A percentile compares a stretch with the other conserved stretches of the same genome.
Evolutionary conservation across 1,139 yeast species (phyloP).

Genomic region (Sugiyamaella xylanicola): DNA sequence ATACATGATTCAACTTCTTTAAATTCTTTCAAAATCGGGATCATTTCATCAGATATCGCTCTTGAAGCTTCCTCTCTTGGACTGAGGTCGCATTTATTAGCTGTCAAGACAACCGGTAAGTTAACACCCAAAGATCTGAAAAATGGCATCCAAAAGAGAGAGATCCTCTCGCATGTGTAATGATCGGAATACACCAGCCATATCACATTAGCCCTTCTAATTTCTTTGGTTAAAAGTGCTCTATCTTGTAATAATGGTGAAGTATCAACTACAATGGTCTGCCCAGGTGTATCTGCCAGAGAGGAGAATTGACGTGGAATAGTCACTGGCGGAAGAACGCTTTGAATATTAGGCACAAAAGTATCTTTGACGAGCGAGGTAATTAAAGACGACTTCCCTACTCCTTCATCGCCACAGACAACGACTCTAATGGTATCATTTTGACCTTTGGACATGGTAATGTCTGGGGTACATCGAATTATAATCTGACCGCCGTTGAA

Average conservation of each 20-base stretch:
- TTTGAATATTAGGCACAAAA: constrained; percentile 72
- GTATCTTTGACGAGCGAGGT: constrained; percentile 79
- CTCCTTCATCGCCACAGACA: constrained; percentile 91
- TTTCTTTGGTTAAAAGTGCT: constrained; percentile 63
- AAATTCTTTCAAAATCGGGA: constrained; percentile 83
- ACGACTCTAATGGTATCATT: constrained; percentile 63
- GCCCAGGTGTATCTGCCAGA: constrained; percentile 54
- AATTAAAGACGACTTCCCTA: constrained; percentile 55
- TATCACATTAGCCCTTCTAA: constrained; percentile 84
- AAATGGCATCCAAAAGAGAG: constrained; percentile 92
- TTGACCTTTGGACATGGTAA: constrained; percentile 15
- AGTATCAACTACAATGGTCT: constrained; percentile 77
- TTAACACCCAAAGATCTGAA: constrained; percentile 92
- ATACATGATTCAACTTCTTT: constrained; percentile 93
- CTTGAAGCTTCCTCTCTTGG: constrained; percentile 39
- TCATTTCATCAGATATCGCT: constrained; percentile 68
- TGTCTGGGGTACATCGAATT: neutral
- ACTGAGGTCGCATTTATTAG: constrained; percentile 69
- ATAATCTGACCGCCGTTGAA: neutral
- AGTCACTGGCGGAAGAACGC: constrained; percentile 78
- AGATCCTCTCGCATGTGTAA: constrained; percentile 87
- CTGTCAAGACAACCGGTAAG: constrained; percentile 83
- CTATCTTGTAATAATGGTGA: constrained; percentile 60
- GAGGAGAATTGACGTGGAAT: constrained; percentile 68
- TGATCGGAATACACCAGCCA: constrained; percentile 93